These are phyloP conservation scores for Collybia nuda DNA, from an alignment of 768 basidiomycete genomes.

Conservation along the genomic window DNA sequence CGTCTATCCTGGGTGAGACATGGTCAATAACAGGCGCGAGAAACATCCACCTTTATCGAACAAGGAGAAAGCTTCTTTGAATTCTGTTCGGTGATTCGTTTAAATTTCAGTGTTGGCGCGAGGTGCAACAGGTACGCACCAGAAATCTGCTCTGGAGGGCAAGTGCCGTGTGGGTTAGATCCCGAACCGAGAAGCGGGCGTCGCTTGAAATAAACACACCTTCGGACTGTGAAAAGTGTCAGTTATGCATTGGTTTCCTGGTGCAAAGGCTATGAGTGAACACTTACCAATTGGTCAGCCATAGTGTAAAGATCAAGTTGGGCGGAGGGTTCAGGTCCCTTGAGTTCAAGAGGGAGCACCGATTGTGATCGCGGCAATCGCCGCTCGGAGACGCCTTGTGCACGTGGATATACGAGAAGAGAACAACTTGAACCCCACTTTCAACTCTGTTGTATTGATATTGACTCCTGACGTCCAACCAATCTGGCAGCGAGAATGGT, in stretches of 20 bases:
- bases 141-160: constrained; percentile 78
- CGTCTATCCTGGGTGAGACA: constrained; percentile 49
- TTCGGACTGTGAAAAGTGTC: constrained; percentile 45
- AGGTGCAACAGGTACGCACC: constrained; percentile 45
- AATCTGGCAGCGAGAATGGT: no score
- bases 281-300: constrained; percentile 59
- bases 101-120: not conserved
- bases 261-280: constrained; percentile 4
- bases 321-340: constrained; percentile 1
- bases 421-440: no score
- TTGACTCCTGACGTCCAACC: no score
- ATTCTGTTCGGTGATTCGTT: constrained; percentile 51
- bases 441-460: no score
- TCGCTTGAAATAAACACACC: constrained; percentile 34
- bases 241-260: not conserved
- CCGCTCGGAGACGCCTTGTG: constrained; percentile 8
- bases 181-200: not conserved
- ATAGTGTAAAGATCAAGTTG: constrained; percentile 26
- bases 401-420: no score
- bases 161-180: constrained; percentile 7
- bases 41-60: constrained; percentile 84
- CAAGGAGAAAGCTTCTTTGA: constrained; percentile 98
- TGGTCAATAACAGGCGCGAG: constrained; percentile 6
- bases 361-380: constrained; percentile 21
- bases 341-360: not conserved